A percentile compares a stretch with the other conserved stretches of the same genome.
Evolutionary conservation across 164 flowering plant species (phyloP).

Genomic region (Santalum album): DNA sequence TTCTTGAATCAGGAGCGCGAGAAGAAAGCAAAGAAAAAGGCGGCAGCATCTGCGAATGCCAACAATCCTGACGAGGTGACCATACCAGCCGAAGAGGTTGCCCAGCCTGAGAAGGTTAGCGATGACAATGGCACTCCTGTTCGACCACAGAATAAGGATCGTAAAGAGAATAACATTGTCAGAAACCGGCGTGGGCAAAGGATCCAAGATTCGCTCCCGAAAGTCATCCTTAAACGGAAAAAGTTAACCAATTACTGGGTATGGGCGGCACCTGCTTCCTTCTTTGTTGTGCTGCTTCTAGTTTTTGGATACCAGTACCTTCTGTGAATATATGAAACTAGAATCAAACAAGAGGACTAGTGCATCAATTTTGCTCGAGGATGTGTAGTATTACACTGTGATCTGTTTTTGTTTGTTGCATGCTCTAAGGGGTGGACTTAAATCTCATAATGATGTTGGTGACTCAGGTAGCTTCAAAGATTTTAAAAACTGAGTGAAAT

Average conservation of each 20-base stretch:
- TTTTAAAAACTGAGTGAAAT: neutral
- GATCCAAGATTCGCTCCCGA: slow-evolving; percentile 55
- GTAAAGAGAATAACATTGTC: slow-evolving; percentile 30
- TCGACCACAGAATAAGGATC: slow-evolving; percentile 32
- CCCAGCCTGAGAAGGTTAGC: slow-evolving; percentile 35
- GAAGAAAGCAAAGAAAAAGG: slow-evolving; percentile 75
- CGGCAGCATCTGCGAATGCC: slow-evolving; percentile 23
- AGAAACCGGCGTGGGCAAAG: slow-evolving; percentile 40
- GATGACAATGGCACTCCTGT: slow-evolving; percentile 25
- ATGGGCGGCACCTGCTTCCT: slow-evolving; percentile 53
- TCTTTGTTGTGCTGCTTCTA: slow-evolving; percentile 25
- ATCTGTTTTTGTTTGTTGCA: slow-evolving; percentile 25
- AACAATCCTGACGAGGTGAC: slow-evolving; percentile 28
- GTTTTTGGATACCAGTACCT: slow-evolving; percentile 42
- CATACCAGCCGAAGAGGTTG: slow-evolving; percentile 25
- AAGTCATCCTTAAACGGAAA: slow-evolving; percentile 53
- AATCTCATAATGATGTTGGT: slow-evolving; percentile 29
- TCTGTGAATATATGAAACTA: slow-evolving; percentile 27
- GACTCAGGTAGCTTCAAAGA: slow-evolving; percentile 6
- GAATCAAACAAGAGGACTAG: neutral
- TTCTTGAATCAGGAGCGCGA: slow-evolving; percentile 56
- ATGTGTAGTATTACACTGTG: slow-evolving; percentile 7
- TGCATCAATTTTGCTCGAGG: slow-evolving; percentile 22
- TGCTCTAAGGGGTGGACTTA: slow-evolving; percentile 24
- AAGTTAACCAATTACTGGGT: slow-evolving; percentile 64